phyloP scores from a whole-genome alignment of 805 yeast genomes.

The Candida saitoana region DNA sequence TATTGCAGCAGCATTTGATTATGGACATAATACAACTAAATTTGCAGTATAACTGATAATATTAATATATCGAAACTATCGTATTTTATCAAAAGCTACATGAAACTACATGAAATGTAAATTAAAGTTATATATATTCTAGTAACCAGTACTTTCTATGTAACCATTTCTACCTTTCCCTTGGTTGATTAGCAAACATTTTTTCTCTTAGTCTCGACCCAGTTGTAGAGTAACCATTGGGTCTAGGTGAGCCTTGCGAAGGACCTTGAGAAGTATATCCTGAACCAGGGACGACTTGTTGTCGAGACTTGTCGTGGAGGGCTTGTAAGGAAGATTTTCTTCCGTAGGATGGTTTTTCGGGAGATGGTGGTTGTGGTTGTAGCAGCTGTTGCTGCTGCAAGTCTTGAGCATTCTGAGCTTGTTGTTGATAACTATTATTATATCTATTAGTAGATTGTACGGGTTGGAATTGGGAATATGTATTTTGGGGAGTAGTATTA shows the following conservation, averaged over 20 bases:
- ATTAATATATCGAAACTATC: too few relatives aligned
- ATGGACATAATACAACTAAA: too few relatives aligned
- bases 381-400: slow-evolving; percentile 4
- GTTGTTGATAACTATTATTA: slow-evolving; percentile 13
- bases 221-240: slow-evolving; percentile 23
- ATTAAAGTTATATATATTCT: too few relatives aligned
- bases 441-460: slow-evolving; percentile 12
- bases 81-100: too few relatives aligned
- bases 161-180: neutral
- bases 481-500: slow-evolving; percentile 4
- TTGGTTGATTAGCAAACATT: slow-evolving; percentile 19
- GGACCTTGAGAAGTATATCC: slow-evolving; percentile 16
- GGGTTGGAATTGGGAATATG: slow-evolving; percentile 12
- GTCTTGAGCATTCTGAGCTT: slow-evolving; percentile 6
- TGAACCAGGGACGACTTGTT: slow-evolving; percentile 32
- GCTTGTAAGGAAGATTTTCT: slow-evolving; percentile 35
- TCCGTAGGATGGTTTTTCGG: slow-evolving; percentile 14
- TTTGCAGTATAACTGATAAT: too few relatives aligned
- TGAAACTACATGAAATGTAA: too few relatives aligned
- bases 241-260: slow-evolving; percentile 15
- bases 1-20: too few relatives aligned
- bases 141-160: slow-evolving; percentile 3
- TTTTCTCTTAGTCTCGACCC: slow-evolving; percentile 26
- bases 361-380: slow-evolving; percentile 7
- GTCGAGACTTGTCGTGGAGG: slow-evolving; percentile 38